Evolutionary conservation across 257 asterid species (phyloP).

Genomic region (Solanum clarkiae): DNA sequence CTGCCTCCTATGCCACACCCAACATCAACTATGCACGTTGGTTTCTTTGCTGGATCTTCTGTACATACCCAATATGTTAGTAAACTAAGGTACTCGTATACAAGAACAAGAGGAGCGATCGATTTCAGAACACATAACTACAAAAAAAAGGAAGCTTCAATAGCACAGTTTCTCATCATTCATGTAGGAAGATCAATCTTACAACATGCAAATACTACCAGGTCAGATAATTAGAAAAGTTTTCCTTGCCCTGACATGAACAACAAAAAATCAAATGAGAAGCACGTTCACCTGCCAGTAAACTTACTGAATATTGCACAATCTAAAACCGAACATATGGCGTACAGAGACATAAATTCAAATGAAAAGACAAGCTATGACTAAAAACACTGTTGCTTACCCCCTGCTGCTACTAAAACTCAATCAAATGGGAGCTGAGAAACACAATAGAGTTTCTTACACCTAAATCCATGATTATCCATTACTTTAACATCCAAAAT

Average conservation of each 20-base stretch:
- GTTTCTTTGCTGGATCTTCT: conserved; percentile 43
- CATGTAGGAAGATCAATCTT: neutral
- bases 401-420: neutral
- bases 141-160: neutral
- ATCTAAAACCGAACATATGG: neutral
- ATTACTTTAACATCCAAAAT: neutral
- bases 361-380: neutral
- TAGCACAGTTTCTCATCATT: neutral
- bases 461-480: neutral
- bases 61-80: neutral
- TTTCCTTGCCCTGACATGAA: neutral
- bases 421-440: neutral
- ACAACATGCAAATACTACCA: neutral
- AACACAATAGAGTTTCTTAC: neutral
- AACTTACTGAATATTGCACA: neutral
- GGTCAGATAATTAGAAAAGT: neutral
- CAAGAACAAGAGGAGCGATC: neutral
- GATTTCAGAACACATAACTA: neutral
- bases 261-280: neutral
- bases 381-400: neutral
- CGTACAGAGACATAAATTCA: neutral
- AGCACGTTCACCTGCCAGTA: neutral
- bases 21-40: conserved; percentile 71
- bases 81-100: neutral
- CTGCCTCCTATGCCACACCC: conserved; percentile 99